phyloP scores from a whole-genome alignment of 768 basidiomycete genomes.

The Baorangia bicolor region DNA sequence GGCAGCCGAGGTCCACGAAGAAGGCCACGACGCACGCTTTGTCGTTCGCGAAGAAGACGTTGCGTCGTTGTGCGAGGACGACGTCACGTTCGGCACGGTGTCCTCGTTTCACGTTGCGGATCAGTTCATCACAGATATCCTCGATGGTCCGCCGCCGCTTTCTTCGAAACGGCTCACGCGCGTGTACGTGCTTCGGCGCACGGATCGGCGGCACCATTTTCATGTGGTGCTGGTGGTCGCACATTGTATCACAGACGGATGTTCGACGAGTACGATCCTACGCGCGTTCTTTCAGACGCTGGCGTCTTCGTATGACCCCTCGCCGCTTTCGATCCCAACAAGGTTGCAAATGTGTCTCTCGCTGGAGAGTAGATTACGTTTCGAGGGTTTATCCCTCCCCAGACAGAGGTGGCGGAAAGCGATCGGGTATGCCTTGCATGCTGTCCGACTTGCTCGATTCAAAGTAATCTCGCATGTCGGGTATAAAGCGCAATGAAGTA shows the following conservation, averaged over 20 bases:
- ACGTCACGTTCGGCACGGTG: slow-evolving; percentile 37
- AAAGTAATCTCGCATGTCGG: slow-evolving; percentile 29
- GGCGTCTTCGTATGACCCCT: slow-evolving; percentile 7
- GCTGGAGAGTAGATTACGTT: slow-evolving; percentile 39
- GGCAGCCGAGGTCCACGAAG: slow-evolving; percentile 39
- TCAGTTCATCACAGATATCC: slow-evolving; percentile 29
- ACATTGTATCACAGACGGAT: slow-evolving; percentile 53
- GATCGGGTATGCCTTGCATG: slow-evolving; percentile 38
- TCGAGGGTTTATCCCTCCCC: slow-evolving; percentile 30
- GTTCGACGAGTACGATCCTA: slow-evolving; percentile 42
- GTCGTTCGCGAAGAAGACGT: not conserved
- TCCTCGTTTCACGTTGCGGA: slow-evolving; percentile 37
- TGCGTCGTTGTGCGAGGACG: slow-evolving; percentile 23
- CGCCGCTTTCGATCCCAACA: slow-evolving; percentile 28
- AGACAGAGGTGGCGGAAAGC: slow-evolving; percentile 47
- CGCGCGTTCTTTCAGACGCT: slow-evolving; percentile 46
- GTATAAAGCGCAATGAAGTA: not conserved
- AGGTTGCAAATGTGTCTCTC: slow-evolving; percentile 42
- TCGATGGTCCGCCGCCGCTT: slow-evolving; percentile 38
- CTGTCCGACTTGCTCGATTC: slow-evolving; percentile 32
- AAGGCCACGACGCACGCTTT: slow-evolving; percentile 17
- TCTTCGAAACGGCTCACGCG: slow-evolving; percentile 24
- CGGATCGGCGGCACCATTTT: slow-evolving; percentile 37
- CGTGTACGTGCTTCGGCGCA: slow-evolving; percentile 36
- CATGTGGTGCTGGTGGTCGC: slow-evolving; percentile 47